Evolutionary conservation across 345 rosid species (phyloP).

Genomic region (Lepidium didymum): DNA sequence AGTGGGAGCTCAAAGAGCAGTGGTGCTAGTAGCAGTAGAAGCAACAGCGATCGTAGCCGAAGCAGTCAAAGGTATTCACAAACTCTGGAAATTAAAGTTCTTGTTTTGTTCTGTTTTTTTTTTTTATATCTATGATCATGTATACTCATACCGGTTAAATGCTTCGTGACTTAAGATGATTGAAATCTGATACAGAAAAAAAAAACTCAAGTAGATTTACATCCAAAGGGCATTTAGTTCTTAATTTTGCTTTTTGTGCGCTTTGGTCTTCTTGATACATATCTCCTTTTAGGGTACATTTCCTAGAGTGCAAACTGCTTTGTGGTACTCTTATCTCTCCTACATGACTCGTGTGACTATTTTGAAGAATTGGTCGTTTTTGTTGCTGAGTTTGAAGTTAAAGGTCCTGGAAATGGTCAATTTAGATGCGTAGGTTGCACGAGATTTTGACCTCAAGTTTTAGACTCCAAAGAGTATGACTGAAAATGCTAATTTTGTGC

Average conservation of each 20-base stretch:
- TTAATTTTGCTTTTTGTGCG: background rate
- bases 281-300: background rate
- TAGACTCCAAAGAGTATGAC: background rate
- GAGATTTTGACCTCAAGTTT: background rate
- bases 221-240: background rate
- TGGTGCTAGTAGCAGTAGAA: constrained; percentile 44
- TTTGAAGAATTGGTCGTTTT: background rate
- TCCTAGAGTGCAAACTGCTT: background rate
- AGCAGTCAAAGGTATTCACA: constrained; percentile 33
- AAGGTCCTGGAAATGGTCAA: constrained; percentile 10
- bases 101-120: background rate
- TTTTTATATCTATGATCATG: background rate
- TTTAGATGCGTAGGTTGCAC: constrained; percentile 4
- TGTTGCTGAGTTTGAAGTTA: background rate
- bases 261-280: background rate
- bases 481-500: background rate
- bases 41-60: constrained; percentile 30
- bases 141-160: background rate
- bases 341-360: background rate
- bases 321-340: background rate
- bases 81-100: background rate
- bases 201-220: background rate
- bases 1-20: constrained; percentile 43
- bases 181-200: background rate
- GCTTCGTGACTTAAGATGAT: background rate